These are phyloP conservation scores for Trichoderma sp. DNA, from an alignment of 2,329 filamentous ascomycete species.

Conservation along the genomic window DNA sequence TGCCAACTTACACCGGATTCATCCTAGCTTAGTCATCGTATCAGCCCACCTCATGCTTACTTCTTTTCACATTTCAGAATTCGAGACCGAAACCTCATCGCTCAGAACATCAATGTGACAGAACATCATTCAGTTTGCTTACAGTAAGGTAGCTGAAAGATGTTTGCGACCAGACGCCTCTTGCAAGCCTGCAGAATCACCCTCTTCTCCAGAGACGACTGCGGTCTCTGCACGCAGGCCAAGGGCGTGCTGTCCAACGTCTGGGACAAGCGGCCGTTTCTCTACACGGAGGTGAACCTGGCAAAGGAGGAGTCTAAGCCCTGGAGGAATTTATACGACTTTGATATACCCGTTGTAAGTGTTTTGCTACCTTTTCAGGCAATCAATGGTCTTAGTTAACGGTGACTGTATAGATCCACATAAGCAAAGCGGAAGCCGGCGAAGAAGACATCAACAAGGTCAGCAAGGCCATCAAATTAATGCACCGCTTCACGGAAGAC, in stretches of 20 bases:
- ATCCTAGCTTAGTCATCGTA: neutral
- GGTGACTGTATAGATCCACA: constrained; percentile 54
- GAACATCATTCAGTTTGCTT: neutral
- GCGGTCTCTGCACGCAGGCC: constrained; percentile 70
- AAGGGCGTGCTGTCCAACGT: constrained; percentile 69
- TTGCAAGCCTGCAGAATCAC: constrained; percentile 65
- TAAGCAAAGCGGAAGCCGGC: constrained; percentile 59
- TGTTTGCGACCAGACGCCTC: constrained; percentile 56
- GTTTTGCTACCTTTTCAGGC: too few species aligned
- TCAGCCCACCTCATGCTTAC: neutral
- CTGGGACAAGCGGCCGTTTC: constrained; percentile 67
- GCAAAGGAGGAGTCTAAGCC: constrained; percentile 61
- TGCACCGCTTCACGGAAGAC: constrained; percentile 73
- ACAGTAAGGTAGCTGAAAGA: constrained; percentile 39
- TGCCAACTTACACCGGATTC: neutral
- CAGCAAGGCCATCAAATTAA: constrained; percentile 67
- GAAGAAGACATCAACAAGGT: constrained; percentile 58
- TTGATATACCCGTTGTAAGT: constrained; percentile 77
- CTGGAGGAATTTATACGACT: constrained; percentile 77
- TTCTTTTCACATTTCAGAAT: neutral
- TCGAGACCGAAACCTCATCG: neutral
- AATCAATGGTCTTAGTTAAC: neutral
- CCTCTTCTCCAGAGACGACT: constrained; percentile 72
- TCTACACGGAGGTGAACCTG: constrained; percentile 70
- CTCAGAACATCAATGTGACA: neutral